These are phyloP conservation scores for Eimeria tenella DNA, from an alignment of 169 alveolate species.

Conservation along the genomic window DNA sequence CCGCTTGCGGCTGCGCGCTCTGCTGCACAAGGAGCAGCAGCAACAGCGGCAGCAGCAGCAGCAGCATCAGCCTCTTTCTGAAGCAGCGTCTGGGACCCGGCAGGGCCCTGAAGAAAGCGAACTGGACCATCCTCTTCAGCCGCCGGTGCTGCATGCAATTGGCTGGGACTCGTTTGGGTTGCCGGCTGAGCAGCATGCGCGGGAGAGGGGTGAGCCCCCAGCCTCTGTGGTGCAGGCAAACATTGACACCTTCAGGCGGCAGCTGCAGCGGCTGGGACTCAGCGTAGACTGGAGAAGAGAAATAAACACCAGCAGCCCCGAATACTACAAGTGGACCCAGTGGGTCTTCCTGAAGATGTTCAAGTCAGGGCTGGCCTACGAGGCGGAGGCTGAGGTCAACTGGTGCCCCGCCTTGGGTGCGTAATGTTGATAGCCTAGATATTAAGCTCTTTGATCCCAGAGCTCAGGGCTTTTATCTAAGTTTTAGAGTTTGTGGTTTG, in stretches of 20 bases:
- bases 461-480: neutral
- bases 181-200: conserved; percentile 95
- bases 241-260: conserved; percentile 88
- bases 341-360: conserved; percentile 90
- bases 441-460: neutral
- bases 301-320: conserved; percentile 90
- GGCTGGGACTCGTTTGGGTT: conserved; percentile 97
- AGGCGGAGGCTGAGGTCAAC: conserved; percentile 87
- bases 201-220: conserved; percentile 86
- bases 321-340: conserved; percentile 94
- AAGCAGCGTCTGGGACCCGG: conserved; percentile 81
- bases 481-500: conserved; percentile 4
- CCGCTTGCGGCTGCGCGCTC: conserved; percentile 81
- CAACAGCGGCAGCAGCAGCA: neutral
- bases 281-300: conserved; percentile 93
- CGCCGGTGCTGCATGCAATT: conserved; percentile 93
- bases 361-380: conserved; percentile 90
- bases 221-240: conserved; percentile 86
- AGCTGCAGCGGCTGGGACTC: conserved; percentile 90
- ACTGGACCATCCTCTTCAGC: conserved; percentile 82
- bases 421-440: neutral
- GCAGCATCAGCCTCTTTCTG: neutral
- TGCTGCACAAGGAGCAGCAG: neutral
- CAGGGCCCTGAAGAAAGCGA: conserved; percentile 83
- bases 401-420: conserved; percentile 92